phyloP scores from a whole-genome alignment of 768 basidiomycete species.

The Holtermanniella nyarrowii region DNA sequence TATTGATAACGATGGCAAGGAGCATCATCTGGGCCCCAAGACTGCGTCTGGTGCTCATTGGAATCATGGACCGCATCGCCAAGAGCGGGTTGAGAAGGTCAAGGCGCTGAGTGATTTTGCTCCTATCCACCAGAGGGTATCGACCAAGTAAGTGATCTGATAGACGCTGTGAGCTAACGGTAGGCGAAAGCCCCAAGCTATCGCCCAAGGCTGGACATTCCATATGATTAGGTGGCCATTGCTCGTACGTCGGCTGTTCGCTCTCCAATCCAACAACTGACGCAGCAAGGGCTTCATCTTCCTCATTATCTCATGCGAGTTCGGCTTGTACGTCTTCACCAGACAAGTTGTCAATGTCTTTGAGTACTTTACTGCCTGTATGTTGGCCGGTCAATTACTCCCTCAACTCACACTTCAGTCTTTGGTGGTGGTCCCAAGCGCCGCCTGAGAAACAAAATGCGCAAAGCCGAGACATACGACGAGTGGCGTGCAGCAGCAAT shows the following conservation, averaged over 20 bases:
- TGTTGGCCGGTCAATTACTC: constrained; percentile 17
- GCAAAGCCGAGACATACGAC: constrained; percentile 65
- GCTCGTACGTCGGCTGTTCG: constrained; percentile 40
- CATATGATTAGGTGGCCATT: constrained; percentile 77
- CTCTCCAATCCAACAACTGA: neutral
- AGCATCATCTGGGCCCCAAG: neutral
- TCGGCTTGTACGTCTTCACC: constrained; percentile 65
- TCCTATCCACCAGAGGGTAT: constrained; percentile 78
- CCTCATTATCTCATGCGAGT: constrained; percentile 69
- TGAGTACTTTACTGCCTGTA: constrained; percentile 86
- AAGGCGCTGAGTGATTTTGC: constrained; percentile 42
- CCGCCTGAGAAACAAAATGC: constrained; percentile 59
- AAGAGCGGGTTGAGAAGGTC: constrained; percentile 37
- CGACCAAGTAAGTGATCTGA: constrained; percentile 47
- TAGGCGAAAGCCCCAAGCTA: constrained; percentile 41
- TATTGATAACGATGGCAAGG: neutral
- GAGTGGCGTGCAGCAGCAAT: constrained; percentile 82
- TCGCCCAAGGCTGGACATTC: constrained; percentile 59
- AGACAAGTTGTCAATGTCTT: constrained; percentile 88
- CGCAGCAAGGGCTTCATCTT: constrained; percentile 66
- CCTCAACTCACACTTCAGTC: neutral
- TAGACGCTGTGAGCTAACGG: constrained; percentile 4
- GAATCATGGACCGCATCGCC: constrained; percentile 20
- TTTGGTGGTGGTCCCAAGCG: constrained; percentile 81
- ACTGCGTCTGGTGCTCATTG: constrained; percentile 11